These are phyloP conservation scores for Daldinia decipiens DNA, from an alignment of 495 filamentous ascomycete genomes.

Conservation along the genomic window DNA sequence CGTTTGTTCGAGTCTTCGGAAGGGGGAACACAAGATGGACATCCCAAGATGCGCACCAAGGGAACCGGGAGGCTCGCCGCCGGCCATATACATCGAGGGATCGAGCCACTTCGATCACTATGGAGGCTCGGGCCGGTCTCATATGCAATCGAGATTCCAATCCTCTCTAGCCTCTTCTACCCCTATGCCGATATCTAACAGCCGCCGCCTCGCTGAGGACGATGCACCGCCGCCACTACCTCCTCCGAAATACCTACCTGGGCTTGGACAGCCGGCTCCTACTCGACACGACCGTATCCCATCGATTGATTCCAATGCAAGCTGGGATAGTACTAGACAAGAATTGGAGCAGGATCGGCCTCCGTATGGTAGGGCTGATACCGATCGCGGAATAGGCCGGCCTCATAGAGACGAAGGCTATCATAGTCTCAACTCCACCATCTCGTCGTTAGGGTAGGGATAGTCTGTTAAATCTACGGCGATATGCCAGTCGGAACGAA, in stretches of 20 bases:
- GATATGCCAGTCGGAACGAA: neutral
- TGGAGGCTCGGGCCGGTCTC: conserved; percentile 59
- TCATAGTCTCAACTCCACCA: conserved; percentile 48
- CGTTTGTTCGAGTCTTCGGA: conserved; percentile 35
- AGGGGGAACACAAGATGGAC: conserved; percentile 61
- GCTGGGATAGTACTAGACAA: conserved; percentile 43
- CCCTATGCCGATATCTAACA: conserved; percentile 61
- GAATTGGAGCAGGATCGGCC: conserved; percentile 38
- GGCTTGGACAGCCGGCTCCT: conserved; percentile 42
- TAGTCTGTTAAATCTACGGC: conserved; percentile 9
- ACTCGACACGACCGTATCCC: conserved; percentile 41
- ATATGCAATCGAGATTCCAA: conserved; percentile 57
- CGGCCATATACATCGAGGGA: conserved; percentile 65
- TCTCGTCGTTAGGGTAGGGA: conserved; percentile 46
- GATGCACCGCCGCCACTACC: conserved; percentile 62
- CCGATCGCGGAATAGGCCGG: conserved; percentile 35
- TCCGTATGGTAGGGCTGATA: conserved; percentile 42
- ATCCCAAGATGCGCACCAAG: conserved; percentile 58
- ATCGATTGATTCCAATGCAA: conserved; percentile 45
- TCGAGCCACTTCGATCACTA: conserved; percentile 61
- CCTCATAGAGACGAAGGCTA: conserved; percentile 47
- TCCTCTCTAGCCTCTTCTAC: conserved; percentile 54
- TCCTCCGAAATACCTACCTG: conserved; percentile 56
- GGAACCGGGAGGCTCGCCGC: conserved; percentile 51
- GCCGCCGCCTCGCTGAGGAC: conserved; percentile 47